Percentiles rank a stretch among this genome's conserved stretches.
Conservation (phyloP, 2,329 filamentous ascomycete species). For the Venturiaceae sp. region DNA sequence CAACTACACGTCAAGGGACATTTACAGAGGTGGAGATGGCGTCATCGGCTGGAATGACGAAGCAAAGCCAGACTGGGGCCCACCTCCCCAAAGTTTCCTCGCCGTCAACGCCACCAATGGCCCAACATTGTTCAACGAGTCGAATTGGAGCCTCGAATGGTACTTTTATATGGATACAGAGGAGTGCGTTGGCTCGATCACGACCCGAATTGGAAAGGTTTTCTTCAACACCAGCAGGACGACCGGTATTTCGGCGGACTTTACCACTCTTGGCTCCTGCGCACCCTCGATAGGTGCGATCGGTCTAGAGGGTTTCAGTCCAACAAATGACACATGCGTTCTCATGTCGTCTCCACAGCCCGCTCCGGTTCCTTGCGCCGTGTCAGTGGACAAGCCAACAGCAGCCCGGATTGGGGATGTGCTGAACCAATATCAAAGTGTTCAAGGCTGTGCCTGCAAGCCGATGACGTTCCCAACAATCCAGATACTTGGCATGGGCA, state of each 20-base stretch:
- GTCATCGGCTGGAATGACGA: background rate
- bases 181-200: background rate
- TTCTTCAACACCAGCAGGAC: background rate
- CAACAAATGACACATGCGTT: background rate
- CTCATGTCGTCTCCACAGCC: background rate
- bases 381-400: background rate
- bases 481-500: too few species aligned
- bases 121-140: background rate
- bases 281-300: background rate
- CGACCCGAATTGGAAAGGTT: background rate
- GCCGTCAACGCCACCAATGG: background rate
- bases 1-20: background rate
- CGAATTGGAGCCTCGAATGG: background rate
- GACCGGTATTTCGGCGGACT: background rate
- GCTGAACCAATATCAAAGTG: background rate
- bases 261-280: background rate
- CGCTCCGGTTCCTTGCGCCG: background rate
- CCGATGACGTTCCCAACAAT: background rate
- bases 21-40: background rate
- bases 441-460: background rate
- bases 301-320: background rate
- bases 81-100: background rate
- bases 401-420: background rate
- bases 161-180: background rate
- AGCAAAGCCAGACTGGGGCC: background rate